phyloP scores from a whole-genome alignment of 1,284 basidiomycete species.

The Malassezia restricta region DNA sequence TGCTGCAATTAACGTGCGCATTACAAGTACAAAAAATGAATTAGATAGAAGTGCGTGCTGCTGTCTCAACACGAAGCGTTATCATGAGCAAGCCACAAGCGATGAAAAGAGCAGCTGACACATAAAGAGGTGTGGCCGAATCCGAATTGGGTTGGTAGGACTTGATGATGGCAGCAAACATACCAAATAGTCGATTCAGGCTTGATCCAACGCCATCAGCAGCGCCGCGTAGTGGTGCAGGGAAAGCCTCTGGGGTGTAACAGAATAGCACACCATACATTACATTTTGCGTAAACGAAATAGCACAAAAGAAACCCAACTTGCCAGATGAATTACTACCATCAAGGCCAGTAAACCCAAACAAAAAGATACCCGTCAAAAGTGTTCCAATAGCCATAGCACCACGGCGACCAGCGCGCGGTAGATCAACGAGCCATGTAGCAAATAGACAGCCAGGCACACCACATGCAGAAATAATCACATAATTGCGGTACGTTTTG shows the following conservation, averaged over 20 bases:
- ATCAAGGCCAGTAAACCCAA: constrained; percentile 32
- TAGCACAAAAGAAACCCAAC: constrained; percentile 38
- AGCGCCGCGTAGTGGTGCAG: constrained; percentile 41
- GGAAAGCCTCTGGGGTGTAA: constrained; percentile 41
- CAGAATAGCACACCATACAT: constrained; percentile 38
- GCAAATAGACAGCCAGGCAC: constrained; percentile 42
- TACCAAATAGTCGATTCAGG: constrained; percentile 38
- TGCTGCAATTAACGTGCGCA: too few relatives aligned
- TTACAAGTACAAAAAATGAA: background rate
- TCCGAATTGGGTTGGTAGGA: constrained; percentile 22
- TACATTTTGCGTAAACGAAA: constrained; percentile 29
- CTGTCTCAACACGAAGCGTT: constrained; percentile 31
- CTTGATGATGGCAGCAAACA: constrained; percentile 39
- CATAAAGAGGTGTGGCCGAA: constrained; percentile 24
- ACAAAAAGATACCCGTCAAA: constrained; percentile 43
- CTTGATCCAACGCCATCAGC: constrained; percentile 39
- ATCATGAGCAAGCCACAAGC: constrained; percentile 28
- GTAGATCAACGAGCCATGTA: constrained; percentile 40
- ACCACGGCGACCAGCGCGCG: constrained; percentile 37
- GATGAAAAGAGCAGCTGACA: constrained; percentile 34
- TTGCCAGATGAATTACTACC: constrained; percentile 20
- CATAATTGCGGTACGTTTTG: constrained; percentile 38
- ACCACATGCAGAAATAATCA: constrained; percentile 43
- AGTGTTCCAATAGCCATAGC: constrained; percentile 42
- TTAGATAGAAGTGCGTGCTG: constrained; percentile 9